Base-by-base conservation (phyloP, 768 basidiomycete species). In the Tylopilus balloui region DNA sequence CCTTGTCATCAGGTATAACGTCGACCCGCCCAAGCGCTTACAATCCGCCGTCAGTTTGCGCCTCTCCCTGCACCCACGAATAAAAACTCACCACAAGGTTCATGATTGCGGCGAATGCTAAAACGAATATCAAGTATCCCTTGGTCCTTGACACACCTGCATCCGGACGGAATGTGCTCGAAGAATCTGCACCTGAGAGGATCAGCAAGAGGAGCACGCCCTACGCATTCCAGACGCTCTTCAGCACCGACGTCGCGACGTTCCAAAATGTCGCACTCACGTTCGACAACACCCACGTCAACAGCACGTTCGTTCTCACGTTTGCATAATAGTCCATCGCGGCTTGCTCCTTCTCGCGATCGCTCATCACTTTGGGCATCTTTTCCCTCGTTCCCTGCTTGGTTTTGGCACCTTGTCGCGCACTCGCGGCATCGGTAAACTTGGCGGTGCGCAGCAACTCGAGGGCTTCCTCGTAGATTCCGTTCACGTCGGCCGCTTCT, bases 301-400 rank as follows among this genome's bases (percentile, higher is more conserved):
- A 71, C 37, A 94, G 67, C 28, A 76, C 86, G 69, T 92, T 92
- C 7, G 90, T 92, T 54, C 91, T 73, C 46, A 93, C 88, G 58
- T 83, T 84, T 1, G 90, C 88, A 65, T 92, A 94, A 69, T 92
- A 93, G 57, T 91, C 88, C 61, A 83, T 85, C 10, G 87, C 87
- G 1, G 76, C 78, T 54, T 83, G 78, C 55, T 91, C 87, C 61
- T 75, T 81, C 65, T 90, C 88, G 12, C 78, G 76, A 15, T 73
- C 68, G 21, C 66, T 78, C 51, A 68, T 66, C 29, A 20, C 52
- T 24, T 57, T 62, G 4, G 58, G 45, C 45, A 42, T 66, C 4
- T n/a, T 62, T 14, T 55, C 45, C 25, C 14, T 47, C 3, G 35
- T 19, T 1, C 42, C 53, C 27, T 37, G 51, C 35, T 53, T 58